These are phyloP conservation scores for Dioscorea alata DNA, from an alignment of 106 monocot genomes.

Conservation along the genomic window DNA sequence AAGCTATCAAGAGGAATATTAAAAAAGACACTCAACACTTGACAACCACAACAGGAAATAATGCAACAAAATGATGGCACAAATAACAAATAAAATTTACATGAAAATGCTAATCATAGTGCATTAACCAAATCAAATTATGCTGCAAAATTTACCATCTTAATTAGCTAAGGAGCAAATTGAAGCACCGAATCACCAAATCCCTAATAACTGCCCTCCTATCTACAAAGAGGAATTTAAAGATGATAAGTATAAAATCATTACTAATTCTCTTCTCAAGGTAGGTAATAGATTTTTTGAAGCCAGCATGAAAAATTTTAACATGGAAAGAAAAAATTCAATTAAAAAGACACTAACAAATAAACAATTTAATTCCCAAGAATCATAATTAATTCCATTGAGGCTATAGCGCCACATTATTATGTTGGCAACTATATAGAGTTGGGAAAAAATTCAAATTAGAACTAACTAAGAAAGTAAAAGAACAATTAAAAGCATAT, in stretches of 20 bases:
- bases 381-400: no score
- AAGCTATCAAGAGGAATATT: constrained; percentile 27
- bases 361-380: no score
- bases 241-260: background rate
- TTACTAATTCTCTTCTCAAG: background rate
- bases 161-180: constrained; percentile 56
- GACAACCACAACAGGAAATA: constrained; percentile 4
- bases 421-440: no score
- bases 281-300: background rate
- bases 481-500: no score
- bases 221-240: constrained; percentile 32
- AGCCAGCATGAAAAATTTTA: no score
- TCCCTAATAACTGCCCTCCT: constrained; percentile 95
- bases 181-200: constrained; percentile 68
- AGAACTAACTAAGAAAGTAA: no score
- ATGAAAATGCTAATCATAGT: background rate
- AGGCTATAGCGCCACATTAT: no score
- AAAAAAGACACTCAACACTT: background rate
- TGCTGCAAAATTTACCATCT: constrained; percentile 85
- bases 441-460: no score
- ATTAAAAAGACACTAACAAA: no score
- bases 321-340: no score
- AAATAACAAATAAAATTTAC: background rate
- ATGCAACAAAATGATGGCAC: background rate
- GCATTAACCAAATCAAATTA: constrained; percentile 87